These are phyloP conservation scores for Fusarium sp. DNA, from an alignment of 2,329 filamentous ascomycete species.

Conservation along the genomic window DNA sequence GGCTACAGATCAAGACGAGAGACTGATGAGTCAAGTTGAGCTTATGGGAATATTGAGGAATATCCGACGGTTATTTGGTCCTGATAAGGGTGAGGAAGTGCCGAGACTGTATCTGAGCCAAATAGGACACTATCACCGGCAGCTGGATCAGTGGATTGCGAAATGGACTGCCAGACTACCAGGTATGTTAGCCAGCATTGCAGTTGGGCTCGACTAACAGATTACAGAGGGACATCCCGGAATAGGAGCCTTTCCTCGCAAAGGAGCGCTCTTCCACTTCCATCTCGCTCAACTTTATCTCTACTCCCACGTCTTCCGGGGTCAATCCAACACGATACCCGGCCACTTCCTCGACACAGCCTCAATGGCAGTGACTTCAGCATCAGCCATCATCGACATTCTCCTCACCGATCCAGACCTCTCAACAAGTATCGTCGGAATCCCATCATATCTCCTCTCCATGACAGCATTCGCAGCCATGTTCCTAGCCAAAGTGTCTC, in stretches of 20 bases:
- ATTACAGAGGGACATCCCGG: constrained; percentile 46
- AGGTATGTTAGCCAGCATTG: constrained; percentile 34
- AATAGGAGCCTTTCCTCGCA: constrained; percentile 54
- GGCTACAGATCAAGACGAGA: constrained; percentile 64
- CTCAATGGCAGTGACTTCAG: constrained; percentile 50
- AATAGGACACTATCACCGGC: constrained; percentile 47
- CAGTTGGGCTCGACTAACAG: neutral
- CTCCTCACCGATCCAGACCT: constrained; percentile 57
- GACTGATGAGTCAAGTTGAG: constrained; percentile 68
- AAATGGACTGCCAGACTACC: constrained; percentile 50
- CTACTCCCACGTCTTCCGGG: constrained; percentile 56
- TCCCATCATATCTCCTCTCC: constrained; percentile 62
- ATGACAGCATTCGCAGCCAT: constrained; percentile 66
- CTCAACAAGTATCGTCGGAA: constrained; percentile 53
- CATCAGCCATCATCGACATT: constrained; percentile 57
- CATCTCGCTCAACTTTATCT: constrained; percentile 57
- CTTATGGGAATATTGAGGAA: constrained; percentile 68
- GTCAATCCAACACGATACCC: constrained; percentile 49
- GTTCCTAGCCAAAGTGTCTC: constrained; percentile 61
- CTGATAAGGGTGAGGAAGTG: constrained; percentile 63
- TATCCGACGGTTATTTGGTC: constrained; percentile 65
- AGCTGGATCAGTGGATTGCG: constrained; percentile 53
- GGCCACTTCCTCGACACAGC: constrained; percentile 51
- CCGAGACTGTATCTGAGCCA: constrained; percentile 64
- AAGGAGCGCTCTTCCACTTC: constrained; percentile 55